Evolutionary conservation across 371 early-diverging fungal genomes (phyloP).

Genomic region (Smittium culicis): DNA sequence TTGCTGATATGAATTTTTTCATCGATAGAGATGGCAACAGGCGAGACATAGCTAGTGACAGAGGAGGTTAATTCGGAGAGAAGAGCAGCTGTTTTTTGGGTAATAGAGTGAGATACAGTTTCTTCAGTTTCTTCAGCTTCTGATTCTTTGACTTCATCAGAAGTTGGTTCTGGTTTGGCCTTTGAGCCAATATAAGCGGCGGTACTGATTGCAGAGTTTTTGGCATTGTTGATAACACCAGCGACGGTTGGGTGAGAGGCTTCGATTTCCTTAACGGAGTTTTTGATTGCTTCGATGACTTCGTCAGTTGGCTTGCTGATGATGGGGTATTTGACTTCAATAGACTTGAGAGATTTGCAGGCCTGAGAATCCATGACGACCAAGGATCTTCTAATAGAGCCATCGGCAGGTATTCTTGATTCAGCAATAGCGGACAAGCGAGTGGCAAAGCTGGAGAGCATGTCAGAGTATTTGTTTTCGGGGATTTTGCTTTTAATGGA

Average conservation of each 20-base stretch:
- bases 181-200: slow-evolving; percentile 29
- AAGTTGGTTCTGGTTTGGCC: slow-evolving; percentile 28
- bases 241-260: slow-evolving; percentile 29
- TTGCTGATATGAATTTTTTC: too few relatives aligned
- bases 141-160: slow-evolving; percentile 2
- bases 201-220: slow-evolving; percentile 33
- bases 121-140: neutral
- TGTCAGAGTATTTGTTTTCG: slow-evolving; percentile 32
- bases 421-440: slow-evolving; percentile 37
- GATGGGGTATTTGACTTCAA: slow-evolving; percentile 45
- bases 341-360: slow-evolving; percentile 42
- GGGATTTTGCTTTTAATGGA: slow-evolving; percentile 39
- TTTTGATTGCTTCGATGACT: slow-evolving; percentile 37
- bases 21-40: too few relatives aligned
- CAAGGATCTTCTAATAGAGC: slow-evolving; percentile 37
- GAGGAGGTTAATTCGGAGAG: too few relatives aligned
- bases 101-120: too few relatives aligned
- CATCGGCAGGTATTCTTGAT: slow-evolving; percentile 21
- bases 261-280: slow-evolving; percentile 24
- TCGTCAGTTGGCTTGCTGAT: slow-evolving; percentile 43
- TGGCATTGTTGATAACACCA: slow-evolving; percentile 32
- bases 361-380: slow-evolving; percentile 42
- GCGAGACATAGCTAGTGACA: too few relatives aligned
- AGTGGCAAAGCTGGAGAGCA: slow-evolving; percentile 24
- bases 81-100: too few relatives aligned